These are phyloP conservation scores for Dactylorhiza incarnata DNA, from an alignment of 106 monocot species.

Conservation along the genomic window DNA sequence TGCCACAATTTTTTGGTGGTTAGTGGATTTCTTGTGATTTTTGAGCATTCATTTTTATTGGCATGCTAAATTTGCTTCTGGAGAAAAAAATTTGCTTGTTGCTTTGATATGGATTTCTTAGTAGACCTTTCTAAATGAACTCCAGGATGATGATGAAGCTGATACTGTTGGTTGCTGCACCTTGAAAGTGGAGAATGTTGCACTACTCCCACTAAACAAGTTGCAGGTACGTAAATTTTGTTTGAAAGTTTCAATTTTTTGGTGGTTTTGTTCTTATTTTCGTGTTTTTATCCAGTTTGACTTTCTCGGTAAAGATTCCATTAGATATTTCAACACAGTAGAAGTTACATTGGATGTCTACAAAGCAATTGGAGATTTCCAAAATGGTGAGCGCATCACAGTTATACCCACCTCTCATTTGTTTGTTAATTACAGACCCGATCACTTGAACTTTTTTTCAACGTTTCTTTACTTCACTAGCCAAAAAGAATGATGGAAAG, in stretches of 20 bases:
- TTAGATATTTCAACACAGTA: conserved; percentile 87
- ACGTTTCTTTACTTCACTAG: conserved; percentile 11
- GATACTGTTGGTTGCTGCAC: conserved; percentile 98
- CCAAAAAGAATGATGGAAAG: conserved; percentile 35
- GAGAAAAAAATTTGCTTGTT: neutral
- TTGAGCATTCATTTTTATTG: neutral
- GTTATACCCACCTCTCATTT: neutral
- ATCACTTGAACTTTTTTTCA: neutral
- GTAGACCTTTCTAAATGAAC: neutral
- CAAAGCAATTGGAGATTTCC: conserved; percentile 82
- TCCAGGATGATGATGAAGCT: conserved; percentile 95
- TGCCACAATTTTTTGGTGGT: neutral
- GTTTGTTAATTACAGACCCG: neutral
- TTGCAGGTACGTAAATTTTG: conserved; percentile 45
- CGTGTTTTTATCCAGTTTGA: conserved; percentile 59
- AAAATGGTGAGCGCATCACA: conserved; percentile 27
- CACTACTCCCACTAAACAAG: conserved; percentile 70
- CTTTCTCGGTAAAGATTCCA: conserved; percentile 98
- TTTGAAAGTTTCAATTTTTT: conserved; percentile 5
- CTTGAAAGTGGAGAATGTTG: conserved; percentile 91
- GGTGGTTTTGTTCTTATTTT: conserved; percentile 7
- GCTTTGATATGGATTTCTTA: neutral
- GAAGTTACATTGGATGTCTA: conserved; percentile 83
- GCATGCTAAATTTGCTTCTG: neutral
- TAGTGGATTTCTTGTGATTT: neutral